Evolutionary conservation across 2,329 filamentous ascomycete species (phyloP), one percentile per base, ranked within the genome.

Genomic region (Venturia asperata): DNA sequence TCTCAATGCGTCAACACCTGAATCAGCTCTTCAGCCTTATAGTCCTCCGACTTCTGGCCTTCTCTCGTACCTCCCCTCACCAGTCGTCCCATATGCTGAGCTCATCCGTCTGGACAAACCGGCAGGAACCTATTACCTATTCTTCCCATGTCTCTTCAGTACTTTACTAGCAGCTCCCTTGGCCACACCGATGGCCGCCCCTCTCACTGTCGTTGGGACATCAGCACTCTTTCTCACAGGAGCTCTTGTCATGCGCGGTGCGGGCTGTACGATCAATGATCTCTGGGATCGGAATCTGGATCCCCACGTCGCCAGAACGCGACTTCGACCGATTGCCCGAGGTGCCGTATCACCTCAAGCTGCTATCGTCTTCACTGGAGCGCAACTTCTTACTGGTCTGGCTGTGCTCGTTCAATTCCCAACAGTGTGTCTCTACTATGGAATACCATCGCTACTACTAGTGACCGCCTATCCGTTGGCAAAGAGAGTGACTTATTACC

Each of bases 271-370:
- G 21, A 91, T 95, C 77, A 96, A 96, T 74, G 92, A 96, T 74
- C 85, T 95, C 62, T 92, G 91, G 89, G 92, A 96, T 75, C 85
- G 90, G 64, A 89, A 94, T 70, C 86, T 96, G 19, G 92, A 96
- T 75, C 87, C 89, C 7, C 84, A 91, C 68, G 91, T 96, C 17
- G 77, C 83, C 1, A 84, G 92, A 61, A 95, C 90, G 6, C 84
- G 87, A 17, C 80, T 91, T 41, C 87, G 92, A 19, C 92, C 92
- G 3, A 89, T 96, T 67, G 91, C 92, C 0, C 85, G 92, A 15
- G 83, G 89, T 42, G 91, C 91, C 63, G 79, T 96, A 62, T 87
- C 85, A 2, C 89, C 90, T 0, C 82, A 85, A 70, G 80, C 86
- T n/a, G 91, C 85, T 1, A 76, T 94, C 3, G 79, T 86, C 27